Evolutionary conservation across 169 alveolate species (phyloP), one percentile per base, ranked within the genome.

Genomic region (Plasmodium vinckei): DNA sequence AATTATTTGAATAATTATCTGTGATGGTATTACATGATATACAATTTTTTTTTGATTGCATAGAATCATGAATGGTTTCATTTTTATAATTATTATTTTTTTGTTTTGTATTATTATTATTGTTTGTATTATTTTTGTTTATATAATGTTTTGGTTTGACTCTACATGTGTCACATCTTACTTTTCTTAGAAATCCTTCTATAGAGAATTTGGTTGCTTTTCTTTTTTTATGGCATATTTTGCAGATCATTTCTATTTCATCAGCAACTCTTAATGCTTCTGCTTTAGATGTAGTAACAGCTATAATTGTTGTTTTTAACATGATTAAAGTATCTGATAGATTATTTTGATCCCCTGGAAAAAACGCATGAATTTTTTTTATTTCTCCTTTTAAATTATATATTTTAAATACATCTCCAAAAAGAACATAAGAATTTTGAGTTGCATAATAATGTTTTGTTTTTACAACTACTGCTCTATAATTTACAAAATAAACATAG

Each of bases 401-500:
- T 73, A 73, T 73, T 61, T 73, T 73, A 54, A 73, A 73, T 5
- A 73, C 88, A 73, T 73, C 88, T n/a, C 88, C 88, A 61, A 73
- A 73, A 25, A 73, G 71, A 63, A 73, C 46, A 25, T 73, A 73
- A 0, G 88, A 73, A 63, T 73, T 73, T 46, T 73, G 88, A 5
- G 88, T 73, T 27, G 63, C 88, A 61, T 73, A 73, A 47, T 73
- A 73, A 5, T 65, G 73, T 5, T 73, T 73, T 19, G 88, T 73
- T 61, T 73, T 73, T 19, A 73, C 88, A 3, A 73, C 88, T 0
- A 73, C 88, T 1, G 88, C 88, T 61, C 88, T 60, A 54, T 73
- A 73, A 21, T 73, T 73, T 2, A 73, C 88, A 73, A 73, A 73
- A 53, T 73, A 73, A 33, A 73, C 73, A 5, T 72, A 73, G 7